Evolutionary conservation across 331 rosid species (phyloP).

Genomic region (Telfairia occidentalis): DNA sequence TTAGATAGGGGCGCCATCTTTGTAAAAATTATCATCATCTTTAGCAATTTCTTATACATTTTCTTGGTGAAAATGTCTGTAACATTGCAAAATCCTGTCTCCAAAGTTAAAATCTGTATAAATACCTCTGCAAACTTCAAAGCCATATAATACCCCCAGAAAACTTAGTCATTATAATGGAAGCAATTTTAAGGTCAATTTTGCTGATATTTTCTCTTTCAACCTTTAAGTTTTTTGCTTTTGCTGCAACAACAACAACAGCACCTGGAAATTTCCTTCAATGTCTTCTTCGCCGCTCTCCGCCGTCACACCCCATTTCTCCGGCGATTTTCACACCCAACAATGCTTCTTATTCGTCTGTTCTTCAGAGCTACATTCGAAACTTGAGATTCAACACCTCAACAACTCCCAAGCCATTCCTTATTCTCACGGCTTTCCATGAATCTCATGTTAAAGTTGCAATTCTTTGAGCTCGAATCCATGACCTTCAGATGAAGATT

Average conservation of each 20-base stretch:
- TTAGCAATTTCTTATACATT: no score
- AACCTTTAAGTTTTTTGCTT: neutral
- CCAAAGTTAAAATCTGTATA: no score
- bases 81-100: no score
- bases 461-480: slow-evolving; percentile 1
- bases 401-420: neutral
- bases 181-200: neutral
- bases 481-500: slow-evolving; percentile 9
- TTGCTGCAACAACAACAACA: neutral
- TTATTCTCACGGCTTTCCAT: slow-evolving; percentile 10
- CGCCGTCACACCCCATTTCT: slow-evolving; percentile 2
- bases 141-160: no score
- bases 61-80: no score
- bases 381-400: slow-evolving; percentile 9
- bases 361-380: slow-evolving; percentile 9
- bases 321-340: neutral
- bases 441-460: slow-evolving; percentile 6
- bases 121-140: no score
- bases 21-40: no score
- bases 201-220: neutral
- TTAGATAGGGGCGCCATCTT: no score
- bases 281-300: slow-evolving; percentile 4
- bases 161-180: neutral
- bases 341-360: neutral
- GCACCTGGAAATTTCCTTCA: neutral